A percentile compares a stretch with the other conserved stretches of the same genome.
Evolutionary conservation across 352 stramenopile species (phyloP).

Genomic region (Globisporangium mamillatum): DNA sequence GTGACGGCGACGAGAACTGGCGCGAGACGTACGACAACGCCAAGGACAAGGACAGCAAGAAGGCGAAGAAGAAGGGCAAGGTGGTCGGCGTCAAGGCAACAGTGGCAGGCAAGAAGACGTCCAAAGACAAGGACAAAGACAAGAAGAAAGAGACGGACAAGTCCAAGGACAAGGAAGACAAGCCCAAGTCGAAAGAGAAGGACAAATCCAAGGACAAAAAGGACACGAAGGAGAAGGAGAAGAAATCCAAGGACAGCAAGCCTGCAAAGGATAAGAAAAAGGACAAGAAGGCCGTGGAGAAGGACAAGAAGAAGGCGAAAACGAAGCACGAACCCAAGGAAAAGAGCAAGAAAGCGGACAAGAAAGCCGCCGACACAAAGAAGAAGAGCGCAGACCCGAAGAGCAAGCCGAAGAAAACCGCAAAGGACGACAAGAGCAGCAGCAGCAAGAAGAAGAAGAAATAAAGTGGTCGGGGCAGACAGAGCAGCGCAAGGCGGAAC

Average conservation of each 20-base stretch:
- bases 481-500: not conserved
- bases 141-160: constrained; percentile 23
- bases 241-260: constrained; percentile 15
- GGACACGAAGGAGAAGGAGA: not conserved
- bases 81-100: constrained; percentile 18
- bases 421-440: not conserved
- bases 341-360: not conserved
- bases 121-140: constrained; percentile 23
- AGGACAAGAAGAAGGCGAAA: not conserved
- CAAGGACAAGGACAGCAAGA: constrained; percentile 39
- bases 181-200: constrained; percentile 1
- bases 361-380: not conserved
- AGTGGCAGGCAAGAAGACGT: constrained; percentile 12
- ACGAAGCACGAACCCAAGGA: not conserved
- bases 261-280: not conserved
- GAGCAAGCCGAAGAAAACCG: not conserved
- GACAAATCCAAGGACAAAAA: not conserved
- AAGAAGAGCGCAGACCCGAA: not conserved
- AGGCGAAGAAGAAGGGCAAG: constrained; percentile 32
- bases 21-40: constrained; percentile 65
- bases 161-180: constrained; percentile 26
- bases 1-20: constrained; percentile 66
- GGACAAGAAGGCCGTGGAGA: not conserved
- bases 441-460: constrained; percentile 8
- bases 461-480: not conserved